Conservation (phyloP, 148 eudicot species). For the Rhododendron vialii region DNA sequence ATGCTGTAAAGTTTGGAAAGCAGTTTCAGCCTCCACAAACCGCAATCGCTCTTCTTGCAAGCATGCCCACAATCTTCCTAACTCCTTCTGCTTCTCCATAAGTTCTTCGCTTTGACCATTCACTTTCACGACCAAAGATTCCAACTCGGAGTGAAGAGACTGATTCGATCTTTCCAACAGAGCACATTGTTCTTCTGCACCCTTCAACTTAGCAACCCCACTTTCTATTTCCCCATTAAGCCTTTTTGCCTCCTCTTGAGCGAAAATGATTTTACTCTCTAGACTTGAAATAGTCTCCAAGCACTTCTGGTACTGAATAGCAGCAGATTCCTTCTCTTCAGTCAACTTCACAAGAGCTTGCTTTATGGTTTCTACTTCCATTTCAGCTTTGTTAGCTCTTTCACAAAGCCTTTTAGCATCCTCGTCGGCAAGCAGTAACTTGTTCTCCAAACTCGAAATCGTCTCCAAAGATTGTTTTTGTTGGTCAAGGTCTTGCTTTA, state of each 20-base stretch:
- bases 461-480: conserved; percentile 67
- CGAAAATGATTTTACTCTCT: conserved; percentile 46
- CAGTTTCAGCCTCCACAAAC: conserved; percentile 76
- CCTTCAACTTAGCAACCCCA: conserved; percentile 57
- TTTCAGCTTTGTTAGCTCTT: conserved; percentile 68
- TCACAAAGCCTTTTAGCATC: conserved; percentile 42
- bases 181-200: conserved; percentile 65
- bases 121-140: conserved; percentile 50
- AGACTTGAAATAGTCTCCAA: conserved; percentile 57
- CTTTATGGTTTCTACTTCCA: conserved; percentile 63
- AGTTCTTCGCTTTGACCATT: conserved; percentile 66
- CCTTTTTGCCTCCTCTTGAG: conserved; percentile 56
- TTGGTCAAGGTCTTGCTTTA: conserved; percentile 52
- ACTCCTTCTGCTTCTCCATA: conserved; percentile 82
- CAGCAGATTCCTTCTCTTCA: conserved; percentile 69
- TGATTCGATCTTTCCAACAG: conserved; percentile 62
- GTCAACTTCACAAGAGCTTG: conserved; percentile 47
- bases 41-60: conserved; percentile 87
- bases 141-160: conserved; percentile 63
- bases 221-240: conserved; percentile 59
- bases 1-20: conserved; percentile 73
- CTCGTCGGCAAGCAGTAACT: conserved; percentile 59
- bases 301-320: conserved; percentile 51
- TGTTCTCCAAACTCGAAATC: conserved; percentile 65
- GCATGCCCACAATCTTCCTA: conserved; percentile 80